Conservation (phyloP, 495 filamentous ascomycete genomes). For the Mytilinidion resinicola region DNA sequence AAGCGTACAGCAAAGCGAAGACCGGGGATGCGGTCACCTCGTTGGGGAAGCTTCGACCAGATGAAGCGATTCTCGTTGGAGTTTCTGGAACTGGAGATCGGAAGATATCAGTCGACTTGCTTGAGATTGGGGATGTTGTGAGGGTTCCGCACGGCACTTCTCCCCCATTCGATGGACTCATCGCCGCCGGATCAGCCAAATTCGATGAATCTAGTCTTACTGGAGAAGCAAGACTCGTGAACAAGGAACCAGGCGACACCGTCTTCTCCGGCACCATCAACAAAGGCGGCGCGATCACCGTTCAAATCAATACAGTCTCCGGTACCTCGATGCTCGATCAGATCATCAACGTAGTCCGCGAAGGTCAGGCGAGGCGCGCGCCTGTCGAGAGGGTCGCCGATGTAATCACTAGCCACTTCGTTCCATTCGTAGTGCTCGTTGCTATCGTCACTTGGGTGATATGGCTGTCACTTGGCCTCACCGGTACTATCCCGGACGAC, state of each 20-base stretch:
- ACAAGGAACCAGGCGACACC: conserved; percentile 61
- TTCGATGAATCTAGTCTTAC: conserved; percentile 92
- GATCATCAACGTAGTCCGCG: conserved; percentile 82
- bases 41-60: conserved; percentile 71
- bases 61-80: conserved; percentile 65
- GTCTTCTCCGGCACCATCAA: conserved; percentile 88
- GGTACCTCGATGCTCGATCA: conserved; percentile 88
- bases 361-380: conserved; percentile 82
- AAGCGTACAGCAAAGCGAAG: conserved; percentile 88
- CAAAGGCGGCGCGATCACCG: conserved; percentile 60
- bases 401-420: conserved; percentile 78
- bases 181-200: conserved; percentile 57
- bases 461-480: conserved; percentile 72
- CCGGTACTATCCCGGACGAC: conserved; percentile 57
- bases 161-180: conserved; percentile 74
- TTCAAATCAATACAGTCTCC: conserved; percentile 61
- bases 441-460: conserved; percentile 76
- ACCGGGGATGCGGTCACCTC: conserved; percentile 82
- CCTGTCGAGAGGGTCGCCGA: conserved; percentile 85
- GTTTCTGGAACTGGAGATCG: conserved; percentile 19
- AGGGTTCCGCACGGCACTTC: conserved; percentile 71
- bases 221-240: conserved; percentile 74
- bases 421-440: conserved; percentile 74
- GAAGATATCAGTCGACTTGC: conserved; percentile 58
- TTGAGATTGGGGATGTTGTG: conserved; percentile 80